Base-by-base conservation (phyloP, 495 filamentous ascomycete species). In the Jackrogersella minutella region DNA sequence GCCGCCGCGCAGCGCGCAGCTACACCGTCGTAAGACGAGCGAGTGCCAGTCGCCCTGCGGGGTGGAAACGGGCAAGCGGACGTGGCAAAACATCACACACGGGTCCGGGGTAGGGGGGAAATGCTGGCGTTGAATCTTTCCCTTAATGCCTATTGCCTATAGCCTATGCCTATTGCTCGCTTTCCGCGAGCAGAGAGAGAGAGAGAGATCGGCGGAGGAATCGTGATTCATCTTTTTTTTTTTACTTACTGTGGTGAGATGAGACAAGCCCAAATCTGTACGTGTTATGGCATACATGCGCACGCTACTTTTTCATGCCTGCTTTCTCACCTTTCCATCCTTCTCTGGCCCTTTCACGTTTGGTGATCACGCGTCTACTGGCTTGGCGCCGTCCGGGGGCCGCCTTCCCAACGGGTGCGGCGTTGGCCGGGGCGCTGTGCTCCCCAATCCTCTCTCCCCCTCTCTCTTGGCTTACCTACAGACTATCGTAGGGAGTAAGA, bases 11-110 rank as follows among this genome's bases (percentile, higher is more conserved):
- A 47, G n/a, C n/a, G n/a, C n/a, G n/a, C n/a, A n/a, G n/a, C n/a
- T 36, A 34, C 52, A 53, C 53, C 41, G 53, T 53, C 41, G 24
- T 69, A 61, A 61, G 55, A 69, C 49, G 22, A 50, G 19, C 17
- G 24, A 16, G n/a, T n/a, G n/a, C n/a, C n/a, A n/a, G n/a, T n/a
- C 3, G 39, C 31, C 37, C 41, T 16, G 41, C 30, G 31, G 30
- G 39, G 30, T 7, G 1, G 21, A 55, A 16, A 14, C n/a, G 33
- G 33, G 6, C 16, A 52, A 22, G 37, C 37, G 58, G 46, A 58
- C 30, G 58, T 68, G 59, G 58, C 54, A 53, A 46, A 59, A n/a
- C 19, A 34, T 43, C 19, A 34, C 36, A 30, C 43, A 43, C 41
- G 13, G n/a, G 21, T 21, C 9, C 17, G 13, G 16, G 39, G n/a